Evolutionary conservation across 1,284 basidiomycete genomes (phyloP).

Genomic region (Microstroma glucosiphilum): DNA sequence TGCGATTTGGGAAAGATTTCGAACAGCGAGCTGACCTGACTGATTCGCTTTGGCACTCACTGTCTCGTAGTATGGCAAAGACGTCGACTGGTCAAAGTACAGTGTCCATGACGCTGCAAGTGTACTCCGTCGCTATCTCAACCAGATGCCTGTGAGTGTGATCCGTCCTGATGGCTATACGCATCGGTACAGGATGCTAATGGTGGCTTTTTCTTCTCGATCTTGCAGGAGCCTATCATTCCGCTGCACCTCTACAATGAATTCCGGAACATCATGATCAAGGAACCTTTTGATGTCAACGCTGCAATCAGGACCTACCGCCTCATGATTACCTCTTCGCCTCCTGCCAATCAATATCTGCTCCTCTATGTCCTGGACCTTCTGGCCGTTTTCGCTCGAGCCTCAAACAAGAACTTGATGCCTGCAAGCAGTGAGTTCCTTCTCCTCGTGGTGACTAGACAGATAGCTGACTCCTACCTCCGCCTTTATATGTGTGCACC

Average conservation of each 20-base stretch:
- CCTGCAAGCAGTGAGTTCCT: conserved; percentile 72
- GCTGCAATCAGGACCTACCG: conserved; percentile 60
- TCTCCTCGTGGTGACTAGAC: conserved; percentile 4
- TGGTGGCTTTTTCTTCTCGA: not conserved
- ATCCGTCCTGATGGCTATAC: not conserved
- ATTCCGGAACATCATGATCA: conserved; percentile 68
- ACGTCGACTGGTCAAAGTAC: conserved; percentile 82
- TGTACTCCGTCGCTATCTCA: conserved; percentile 89
- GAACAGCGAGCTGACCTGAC: not conserved
- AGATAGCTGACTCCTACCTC: conserved; percentile 1
- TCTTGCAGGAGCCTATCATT: conserved; percentile 73
- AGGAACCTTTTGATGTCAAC: conserved; percentile 30
- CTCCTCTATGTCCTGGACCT: conserved; percentile 93
- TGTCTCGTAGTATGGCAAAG: conserved; percentile 74
- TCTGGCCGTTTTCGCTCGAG: conserved; percentile 84
- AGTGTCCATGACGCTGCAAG: conserved; percentile 94
- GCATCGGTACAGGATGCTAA: not conserved
- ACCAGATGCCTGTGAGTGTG: conserved; percentile 79
- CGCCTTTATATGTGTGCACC: conserved; percentile 3
- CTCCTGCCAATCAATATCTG: conserved; percentile 83
- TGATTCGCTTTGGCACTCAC: not conserved
- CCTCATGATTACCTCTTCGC: conserved; percentile 73
- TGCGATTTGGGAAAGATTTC: not conserved
- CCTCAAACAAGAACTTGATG: conserved; percentile 89
- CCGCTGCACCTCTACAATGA: conserved; percentile 78